Percentiles rank a stretch among this genome's conserved stretches.
These are phyloP conservation scores for Cercospora sp. DNA, from an alignment of 2,329 filamentous ascomycete species.

Conservation along the genomic window DNA sequence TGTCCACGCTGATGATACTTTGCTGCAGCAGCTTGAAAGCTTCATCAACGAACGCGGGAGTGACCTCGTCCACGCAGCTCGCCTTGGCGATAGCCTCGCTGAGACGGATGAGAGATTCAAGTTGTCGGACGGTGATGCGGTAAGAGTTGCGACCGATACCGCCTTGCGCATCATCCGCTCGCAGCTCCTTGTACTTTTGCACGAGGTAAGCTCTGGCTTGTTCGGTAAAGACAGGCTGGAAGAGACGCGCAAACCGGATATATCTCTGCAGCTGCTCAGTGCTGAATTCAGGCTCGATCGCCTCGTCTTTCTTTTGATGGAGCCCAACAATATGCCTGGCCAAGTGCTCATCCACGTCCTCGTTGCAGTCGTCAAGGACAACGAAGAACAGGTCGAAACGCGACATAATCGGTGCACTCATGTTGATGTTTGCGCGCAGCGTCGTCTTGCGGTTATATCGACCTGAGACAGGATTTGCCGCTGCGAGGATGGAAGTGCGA, in stretches of 20 bases:
- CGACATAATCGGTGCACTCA: constrained; percentile 98
- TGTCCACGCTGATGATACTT: constrained; percentile 96
- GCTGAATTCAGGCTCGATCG: constrained; percentile 87
- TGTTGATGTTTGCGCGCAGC: constrained; percentile 92
- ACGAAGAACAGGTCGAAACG: constrained; percentile 99
- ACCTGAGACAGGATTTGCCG: constrained; percentile 92
- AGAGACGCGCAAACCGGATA: constrained; percentile 93
- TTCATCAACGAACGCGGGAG: constrained; percentile 81
- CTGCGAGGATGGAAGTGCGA: constrained; percentile 89
- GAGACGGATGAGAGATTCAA: constrained; percentile 93
- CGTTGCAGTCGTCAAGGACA: constrained; percentile 94
- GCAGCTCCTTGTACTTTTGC: constrained; percentile 90
- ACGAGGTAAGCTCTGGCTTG: constrained; percentile 85
- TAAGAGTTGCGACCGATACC: constrained; percentile 94
- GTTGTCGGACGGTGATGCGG: constrained; percentile 92
- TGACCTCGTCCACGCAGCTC: constrained; percentile 91
- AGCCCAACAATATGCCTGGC: constrained; percentile 93
- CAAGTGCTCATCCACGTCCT: constrained; percentile 83
- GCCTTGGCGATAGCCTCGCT: constrained; percentile 98
- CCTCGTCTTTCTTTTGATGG: constrained; percentile 88
- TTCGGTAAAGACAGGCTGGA: constrained; percentile 86
- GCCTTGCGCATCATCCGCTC: constrained; percentile 89
- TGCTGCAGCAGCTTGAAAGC: constrained; percentile 88
- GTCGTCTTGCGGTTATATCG: constrained; percentile 97
- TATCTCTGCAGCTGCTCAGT: constrained; percentile 96